These are phyloP conservation scores for Amaranthus tricolor DNA, from an alignment of 179 eudicot genomes.

Conservation along the genomic window DNA sequence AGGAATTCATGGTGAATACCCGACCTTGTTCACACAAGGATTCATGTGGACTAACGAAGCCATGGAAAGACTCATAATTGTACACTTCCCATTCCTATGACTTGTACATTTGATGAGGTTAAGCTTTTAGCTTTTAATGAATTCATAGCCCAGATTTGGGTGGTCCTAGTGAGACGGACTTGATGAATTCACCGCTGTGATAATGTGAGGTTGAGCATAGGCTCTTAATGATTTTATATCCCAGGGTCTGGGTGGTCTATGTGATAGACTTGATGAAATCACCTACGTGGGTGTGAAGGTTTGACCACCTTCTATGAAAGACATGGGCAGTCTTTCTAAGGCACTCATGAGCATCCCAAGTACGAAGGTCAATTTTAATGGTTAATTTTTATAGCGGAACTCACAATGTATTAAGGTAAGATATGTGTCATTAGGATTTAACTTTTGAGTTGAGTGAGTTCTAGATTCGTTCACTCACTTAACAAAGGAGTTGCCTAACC, in stretches of 20 bases:
- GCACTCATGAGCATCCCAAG: too few species aligned
- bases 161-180: constrained; percentile 5
- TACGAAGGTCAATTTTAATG: too few species aligned
- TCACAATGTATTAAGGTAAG: too few species aligned
- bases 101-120: neutral
- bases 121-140: neutral
- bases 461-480: too few species aligned
- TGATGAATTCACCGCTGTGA: neutral
- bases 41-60: neutral
- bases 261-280: constrained; percentile 1
- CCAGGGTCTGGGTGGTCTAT: neutral
- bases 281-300: neutral
- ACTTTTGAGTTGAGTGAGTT: too few species aligned
- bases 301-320: too few species aligned
- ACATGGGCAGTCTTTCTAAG: too few species aligned
- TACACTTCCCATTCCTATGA: neutral
- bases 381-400: too few species aligned
- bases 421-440: too few species aligned
- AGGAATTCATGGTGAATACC: constrained; percentile 4
- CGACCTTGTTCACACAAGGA: neutral
- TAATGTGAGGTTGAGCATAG: neutral
- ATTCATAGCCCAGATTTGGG: constrained; percentile 3
- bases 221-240: constrained; percentile 3
- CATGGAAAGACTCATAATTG: neutral
- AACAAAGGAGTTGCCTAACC: too few species aligned